Evolutionary conservation across 495 filamentous ascomycete genomes (phyloP).

Genomic region (Friedmanniomyces endolithicus): DNA sequence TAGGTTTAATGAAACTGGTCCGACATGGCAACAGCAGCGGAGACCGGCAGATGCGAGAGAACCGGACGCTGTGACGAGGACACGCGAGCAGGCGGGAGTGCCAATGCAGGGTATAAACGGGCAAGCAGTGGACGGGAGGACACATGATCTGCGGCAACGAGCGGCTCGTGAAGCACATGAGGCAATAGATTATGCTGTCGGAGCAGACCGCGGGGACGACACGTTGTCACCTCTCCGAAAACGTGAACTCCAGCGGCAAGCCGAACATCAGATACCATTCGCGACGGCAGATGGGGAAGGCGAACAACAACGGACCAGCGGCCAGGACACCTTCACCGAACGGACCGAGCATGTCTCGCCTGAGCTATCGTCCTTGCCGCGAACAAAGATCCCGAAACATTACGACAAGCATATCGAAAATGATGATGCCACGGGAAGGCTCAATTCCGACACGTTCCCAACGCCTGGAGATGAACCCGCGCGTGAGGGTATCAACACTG

Average conservation of each 20-base stretch:
- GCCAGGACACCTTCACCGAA: conserved; percentile 48
- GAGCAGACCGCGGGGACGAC: not conserved
- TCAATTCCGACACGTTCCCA: conserved; percentile 43
- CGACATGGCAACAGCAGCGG: conserved; percentile 16
- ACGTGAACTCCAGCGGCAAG: conserved; percentile 36
- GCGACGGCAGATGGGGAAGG: conserved; percentile 30
- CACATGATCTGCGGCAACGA: too few relatives aligned
- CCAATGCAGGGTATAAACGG: not conserved
- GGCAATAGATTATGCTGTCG: not conserved
- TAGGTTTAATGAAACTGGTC: conserved; percentile 41
- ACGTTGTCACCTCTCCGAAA: conserved; percentile 4
- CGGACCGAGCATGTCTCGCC: conserved; percentile 36
- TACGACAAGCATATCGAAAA: conserved; percentile 27
- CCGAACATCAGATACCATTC: conserved; percentile 46
- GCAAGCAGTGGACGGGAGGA: too few relatives aligned
- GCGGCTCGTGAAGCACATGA: not conserved
- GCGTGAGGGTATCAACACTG: conserved; percentile 12
- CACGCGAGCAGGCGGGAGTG: not conserved
- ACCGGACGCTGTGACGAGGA: not conserved
- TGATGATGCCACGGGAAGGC: conserved; percentile 7
- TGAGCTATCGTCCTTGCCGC: conserved; percentile 43
- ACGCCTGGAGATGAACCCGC: not conserved
- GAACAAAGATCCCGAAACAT: conserved; percentile 47
- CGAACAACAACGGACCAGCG: conserved; percentile 15
- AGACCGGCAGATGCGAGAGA: not conserved